These are phyloP conservation scores for Blastobotrys aristatus DNA, from an alignment of 1,139 yeast species.

Conservation along the genomic window DNA sequence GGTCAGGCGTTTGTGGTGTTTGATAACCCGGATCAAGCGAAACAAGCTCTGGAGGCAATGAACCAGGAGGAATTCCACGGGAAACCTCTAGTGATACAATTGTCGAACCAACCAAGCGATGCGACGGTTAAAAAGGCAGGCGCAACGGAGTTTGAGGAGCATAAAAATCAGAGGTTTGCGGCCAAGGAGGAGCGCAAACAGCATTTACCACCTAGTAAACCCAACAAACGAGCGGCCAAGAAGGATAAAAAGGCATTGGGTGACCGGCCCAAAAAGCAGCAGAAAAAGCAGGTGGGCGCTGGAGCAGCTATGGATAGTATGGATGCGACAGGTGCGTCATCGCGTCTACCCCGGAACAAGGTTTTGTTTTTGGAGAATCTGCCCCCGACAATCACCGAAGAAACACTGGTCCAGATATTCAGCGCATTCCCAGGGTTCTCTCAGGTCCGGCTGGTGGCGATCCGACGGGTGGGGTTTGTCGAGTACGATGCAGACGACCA, in stretches of 20 bases:
- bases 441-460: slow-evolving; percentile 60
- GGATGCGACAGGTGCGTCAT: slow-evolving; percentile 15
- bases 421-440: slow-evolving; percentile 52
- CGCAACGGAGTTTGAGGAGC: slow-evolving; percentile 30
- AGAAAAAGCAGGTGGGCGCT: neutral
- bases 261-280: slow-evolving; percentile 7
- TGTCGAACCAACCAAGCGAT: slow-evolving; percentile 49
- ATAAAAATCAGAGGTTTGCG: slow-evolving; percentile 31
- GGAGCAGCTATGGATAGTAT: slow-evolving; percentile 21
- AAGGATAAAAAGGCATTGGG: slow-evolving; percentile 1
- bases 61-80: slow-evolving; percentile 42
- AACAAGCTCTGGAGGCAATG: slow-evolving; percentile 41
- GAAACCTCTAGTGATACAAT: slow-evolving; percentile 46
- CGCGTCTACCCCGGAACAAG: slow-evolving; percentile 57
- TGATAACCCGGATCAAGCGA: slow-evolving; percentile 42
- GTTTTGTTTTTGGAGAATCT: slow-evolving; percentile 64
- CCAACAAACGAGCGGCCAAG: slow-evolving; percentile 19
- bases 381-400: slow-evolving; percentile 44
- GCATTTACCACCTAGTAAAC: slow-evolving; percentile 13
- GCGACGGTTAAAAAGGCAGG: slow-evolving; percentile 30
- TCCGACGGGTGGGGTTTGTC: slow-evolving; percentile 70
- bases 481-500: slow-evolving; percentile 59
- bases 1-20: slow-evolving; percentile 89
- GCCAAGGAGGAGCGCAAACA: slow-evolving; percentile 27
- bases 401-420: slow-evolving; percentile 44